phyloP scores from a whole-genome alignment of 2,329 filamentous ascomycete species.

The Trichoderma sp. region DNA sequence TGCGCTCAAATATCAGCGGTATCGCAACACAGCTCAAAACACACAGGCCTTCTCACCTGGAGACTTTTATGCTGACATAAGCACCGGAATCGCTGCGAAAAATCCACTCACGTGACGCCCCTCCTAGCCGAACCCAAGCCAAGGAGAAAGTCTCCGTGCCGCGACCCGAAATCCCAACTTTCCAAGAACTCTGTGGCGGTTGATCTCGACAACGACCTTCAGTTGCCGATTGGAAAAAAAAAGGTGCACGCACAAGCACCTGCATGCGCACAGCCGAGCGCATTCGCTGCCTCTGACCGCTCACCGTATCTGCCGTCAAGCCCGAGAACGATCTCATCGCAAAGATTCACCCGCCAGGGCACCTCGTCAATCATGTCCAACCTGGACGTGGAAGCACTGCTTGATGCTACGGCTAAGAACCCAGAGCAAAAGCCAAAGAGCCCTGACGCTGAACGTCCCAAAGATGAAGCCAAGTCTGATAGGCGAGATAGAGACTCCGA shows the following conservation, averaged over 20 bases:
- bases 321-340: not conserved
- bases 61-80: constrained; percentile 2
- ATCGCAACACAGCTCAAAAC: too few relatives aligned
- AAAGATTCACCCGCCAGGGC: constrained; percentile 19
- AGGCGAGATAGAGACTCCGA: constrained; percentile 28
- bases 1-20: too few relatives aligned
- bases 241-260: not conserved
- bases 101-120: constrained; percentile 12
- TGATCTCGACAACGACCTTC: constrained; percentile 4
- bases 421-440: constrained; percentile 52
- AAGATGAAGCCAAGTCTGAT: constrained; percentile 36
- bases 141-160: constrained; percentile 20
- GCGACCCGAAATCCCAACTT: constrained; percentile 20
- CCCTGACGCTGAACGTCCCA: constrained; percentile 57
- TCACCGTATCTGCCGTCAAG: not conserved
- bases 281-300: not conserved
- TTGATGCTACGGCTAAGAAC: constrained; percentile 78
- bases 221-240: not conserved
- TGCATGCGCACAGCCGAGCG: not conserved
- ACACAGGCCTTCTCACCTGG: too few relatives aligned
- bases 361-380: constrained; percentile 48
- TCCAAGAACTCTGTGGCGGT: not conserved
- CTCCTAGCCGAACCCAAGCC: constrained; percentile 3
- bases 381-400: constrained; percentile 82
- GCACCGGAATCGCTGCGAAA: not conserved